These are phyloP conservation scores for Rhododendron henanense DNA, from an alignment of 148 eudicot genomes.

Conservation along the genomic window DNA sequence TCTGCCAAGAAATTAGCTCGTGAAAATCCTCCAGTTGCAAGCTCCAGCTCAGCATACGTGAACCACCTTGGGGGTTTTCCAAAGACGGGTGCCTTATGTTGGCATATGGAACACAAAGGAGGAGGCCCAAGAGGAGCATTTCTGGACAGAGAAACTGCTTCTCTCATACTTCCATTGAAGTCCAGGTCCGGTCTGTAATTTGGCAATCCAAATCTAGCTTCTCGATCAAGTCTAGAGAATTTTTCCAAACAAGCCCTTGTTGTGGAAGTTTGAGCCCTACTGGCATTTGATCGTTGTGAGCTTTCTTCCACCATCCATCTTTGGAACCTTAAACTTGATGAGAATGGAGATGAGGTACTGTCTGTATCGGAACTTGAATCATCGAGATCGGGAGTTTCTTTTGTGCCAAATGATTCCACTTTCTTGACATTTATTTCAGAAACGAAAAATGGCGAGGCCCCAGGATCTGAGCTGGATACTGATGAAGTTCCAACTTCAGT, in stretches of 20 bases:
- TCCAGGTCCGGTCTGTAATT: constrained; percentile 51
- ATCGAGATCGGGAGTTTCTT: constrained; percentile 33
- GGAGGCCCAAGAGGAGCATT: constrained; percentile 74
- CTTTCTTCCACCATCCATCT: constrained; percentile 70
- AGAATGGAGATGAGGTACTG: constrained; percentile 51
- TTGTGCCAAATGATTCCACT: constrained; percentile 27
- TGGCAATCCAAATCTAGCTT: constrained; percentile 40
- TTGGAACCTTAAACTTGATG: constrained; percentile 67
- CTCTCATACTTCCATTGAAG: constrained; percentile 65
- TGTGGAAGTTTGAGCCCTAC: constrained; percentile 23
- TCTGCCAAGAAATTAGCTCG: constrained; percentile 84
- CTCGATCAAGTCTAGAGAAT: constrained; percentile 49
- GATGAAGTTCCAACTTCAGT: constrained; percentile 94
- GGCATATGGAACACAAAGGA: constrained; percentile 81
- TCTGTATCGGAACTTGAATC: constrained; percentile 65
- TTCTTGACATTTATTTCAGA: constrained; percentile 49
- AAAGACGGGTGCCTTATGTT: constrained; percentile 80
- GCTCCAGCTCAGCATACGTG: constrained; percentile 78
- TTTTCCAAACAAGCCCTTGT: constrained; percentile 42
- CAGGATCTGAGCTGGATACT: constrained; percentile 79
- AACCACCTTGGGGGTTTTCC: constrained; percentile 95
- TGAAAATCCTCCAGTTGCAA: constrained; percentile 80
- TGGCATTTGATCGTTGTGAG: constrained; percentile 21
- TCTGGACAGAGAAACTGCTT: constrained; percentile 66
- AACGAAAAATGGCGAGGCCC: constrained; percentile 64